These are phyloP conservation scores for Vaccinium macrocarpon DNA, from an alignment of 148 eudicot genomes.

Conservation along the genomic window DNA sequence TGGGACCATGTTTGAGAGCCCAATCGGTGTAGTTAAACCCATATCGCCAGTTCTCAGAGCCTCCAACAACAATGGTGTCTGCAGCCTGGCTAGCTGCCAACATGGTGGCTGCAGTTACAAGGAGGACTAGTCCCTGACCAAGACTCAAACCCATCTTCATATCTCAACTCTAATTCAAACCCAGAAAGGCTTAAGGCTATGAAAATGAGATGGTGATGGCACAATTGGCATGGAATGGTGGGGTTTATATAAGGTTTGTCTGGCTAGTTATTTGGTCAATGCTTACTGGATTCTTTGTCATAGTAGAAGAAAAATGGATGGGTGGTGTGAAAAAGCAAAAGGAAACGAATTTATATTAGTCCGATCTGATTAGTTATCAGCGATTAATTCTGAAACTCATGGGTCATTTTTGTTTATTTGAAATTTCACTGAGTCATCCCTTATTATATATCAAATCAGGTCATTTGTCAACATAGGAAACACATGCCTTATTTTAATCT, in stretches of 20 bases:
- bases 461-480: too few species aligned
- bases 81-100: constrained; percentile 12
- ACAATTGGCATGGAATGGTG: background rate
- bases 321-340: background rate
- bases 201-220: background rate
- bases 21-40: constrained; percentile 23
- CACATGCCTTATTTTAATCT: too few species aligned
- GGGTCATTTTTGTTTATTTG: background rate
- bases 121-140: background rate
- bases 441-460: too few species aligned
- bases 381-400: background rate
- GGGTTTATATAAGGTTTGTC: constrained; percentile 12
- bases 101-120: constrained; percentile 4
- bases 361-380: background rate
- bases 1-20: constrained; percentile 15
- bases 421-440: too few species aligned
- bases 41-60: constrained; percentile 20
- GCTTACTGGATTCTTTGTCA: background rate
- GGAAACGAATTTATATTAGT: background rate
- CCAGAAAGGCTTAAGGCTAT: background rate
- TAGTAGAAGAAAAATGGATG: background rate
- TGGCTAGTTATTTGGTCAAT: background rate
- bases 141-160: background rate
- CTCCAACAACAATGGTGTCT: constrained; percentile 17
- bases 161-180: background rate